Conservation (phyloP, 2,329 filamentous ascomycete genomes). For the Thelonectria blattea region DNA sequence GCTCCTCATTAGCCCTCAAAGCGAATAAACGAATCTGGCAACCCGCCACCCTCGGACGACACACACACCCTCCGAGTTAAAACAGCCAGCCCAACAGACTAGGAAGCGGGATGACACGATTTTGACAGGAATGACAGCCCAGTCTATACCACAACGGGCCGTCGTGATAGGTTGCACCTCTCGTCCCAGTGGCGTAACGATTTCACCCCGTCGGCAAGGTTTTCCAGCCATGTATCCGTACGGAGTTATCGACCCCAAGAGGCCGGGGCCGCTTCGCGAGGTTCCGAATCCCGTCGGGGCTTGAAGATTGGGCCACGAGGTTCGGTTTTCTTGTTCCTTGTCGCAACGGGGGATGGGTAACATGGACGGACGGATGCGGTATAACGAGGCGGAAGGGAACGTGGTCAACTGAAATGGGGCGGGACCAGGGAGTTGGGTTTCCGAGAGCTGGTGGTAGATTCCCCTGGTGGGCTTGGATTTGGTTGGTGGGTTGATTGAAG, state of each 20-base stretch:
- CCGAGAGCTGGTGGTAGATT: too few relatives aligned
- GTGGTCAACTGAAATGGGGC: neutral
- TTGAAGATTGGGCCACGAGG: neutral
- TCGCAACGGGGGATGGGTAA: neutral
- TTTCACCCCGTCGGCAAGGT: neutral
- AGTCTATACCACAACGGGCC: neutral
- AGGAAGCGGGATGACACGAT: neutral
- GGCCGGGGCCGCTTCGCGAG: neutral
- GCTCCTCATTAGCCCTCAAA: too few relatives aligned
- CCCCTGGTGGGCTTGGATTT: too few relatives aligned
- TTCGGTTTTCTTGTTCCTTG: neutral
- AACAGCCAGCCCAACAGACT: too few relatives aligned
- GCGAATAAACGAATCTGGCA: neutral
- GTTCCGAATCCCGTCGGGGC: neutral
- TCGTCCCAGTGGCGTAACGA: neutral
- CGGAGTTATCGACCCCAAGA: too few relatives aligned
- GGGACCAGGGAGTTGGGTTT: neutral
- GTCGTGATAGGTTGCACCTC: conserved; percentile 4
- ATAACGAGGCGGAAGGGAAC: neutral
- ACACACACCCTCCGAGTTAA: too few relatives aligned
- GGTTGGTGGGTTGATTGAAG: too few relatives aligned
- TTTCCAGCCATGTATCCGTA: neutral
- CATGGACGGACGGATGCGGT: neutral
- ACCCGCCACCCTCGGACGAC: neutral
- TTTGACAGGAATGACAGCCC: conserved; percentile 5